Evolutionary conservation across 2,329 filamentous ascomycete genomes (phyloP).

Genomic region (Clarireedia homoeocarpa): DNA sequence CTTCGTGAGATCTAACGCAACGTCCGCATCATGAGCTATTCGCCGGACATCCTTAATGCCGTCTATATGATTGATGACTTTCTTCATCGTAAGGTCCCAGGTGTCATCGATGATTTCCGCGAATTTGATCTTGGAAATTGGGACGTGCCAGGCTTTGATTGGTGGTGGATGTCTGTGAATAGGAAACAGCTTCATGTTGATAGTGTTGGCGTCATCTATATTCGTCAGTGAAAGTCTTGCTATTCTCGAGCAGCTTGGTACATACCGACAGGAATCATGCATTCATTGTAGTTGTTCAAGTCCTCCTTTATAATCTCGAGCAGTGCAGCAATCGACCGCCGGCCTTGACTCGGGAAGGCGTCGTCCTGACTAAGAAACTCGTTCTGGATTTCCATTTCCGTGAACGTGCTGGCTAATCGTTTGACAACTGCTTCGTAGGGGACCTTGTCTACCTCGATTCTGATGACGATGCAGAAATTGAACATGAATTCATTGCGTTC

Average conservation of each 20-base stretch:
- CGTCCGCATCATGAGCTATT: slow-evolving; percentile 78
- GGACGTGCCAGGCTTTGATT: slow-evolving; percentile 85
- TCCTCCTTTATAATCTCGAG: slow-evolving; percentile 78
- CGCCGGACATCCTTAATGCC: slow-evolving; percentile 83
- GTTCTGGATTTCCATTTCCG: slow-evolving; percentile 85
- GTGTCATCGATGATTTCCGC: slow-evolving; percentile 55
- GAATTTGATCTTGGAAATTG: slow-evolving; percentile 64
- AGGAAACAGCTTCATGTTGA: slow-evolving; percentile 94
- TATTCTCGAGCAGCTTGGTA: slow-evolving; percentile 13
- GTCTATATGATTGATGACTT: slow-evolving; percentile 80
- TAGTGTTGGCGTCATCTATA: slow-evolving; percentile 80
- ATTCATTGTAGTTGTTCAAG: slow-evolving; percentile 93
- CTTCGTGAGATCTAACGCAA: slow-evolving; percentile 78
- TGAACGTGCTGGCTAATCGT: slow-evolving; percentile 77
- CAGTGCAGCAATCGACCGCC: slow-evolving; percentile 72
- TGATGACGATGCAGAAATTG: slow-evolving; percentile 85
- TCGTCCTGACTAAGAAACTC: slow-evolving; percentile 61
- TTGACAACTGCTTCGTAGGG: slow-evolving; percentile 80
- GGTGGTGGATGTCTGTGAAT: slow-evolving; percentile 68
- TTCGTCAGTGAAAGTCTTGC: slow-evolving; percentile 8
- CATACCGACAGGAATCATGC: slow-evolving; percentile 92
- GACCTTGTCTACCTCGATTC: slow-evolving; percentile 60
- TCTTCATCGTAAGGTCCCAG: slow-evolving; percentile 69
- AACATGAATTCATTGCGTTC: slow-evolving; percentile 96
- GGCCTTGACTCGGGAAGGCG: slow-evolving; percentile 33